phyloP scores from a whole-genome alignment of 768 basidiomycete species.

The Sporobolomyces roseus region DNA sequence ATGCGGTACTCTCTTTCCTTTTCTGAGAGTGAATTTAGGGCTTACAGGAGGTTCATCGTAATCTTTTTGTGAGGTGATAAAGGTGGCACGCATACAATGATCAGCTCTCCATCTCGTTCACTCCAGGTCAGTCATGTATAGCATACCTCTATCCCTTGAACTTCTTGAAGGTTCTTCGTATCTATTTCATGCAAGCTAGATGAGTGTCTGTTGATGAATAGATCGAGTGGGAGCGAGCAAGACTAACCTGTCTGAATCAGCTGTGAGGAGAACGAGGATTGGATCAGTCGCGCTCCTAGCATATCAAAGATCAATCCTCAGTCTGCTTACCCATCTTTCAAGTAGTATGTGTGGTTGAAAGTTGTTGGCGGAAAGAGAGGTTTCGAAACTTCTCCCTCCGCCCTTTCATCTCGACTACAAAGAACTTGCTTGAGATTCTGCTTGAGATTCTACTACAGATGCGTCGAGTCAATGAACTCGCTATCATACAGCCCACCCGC shows the following conservation, averaged over 20 bases:
- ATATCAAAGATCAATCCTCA: no score
- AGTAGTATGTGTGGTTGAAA: no score
- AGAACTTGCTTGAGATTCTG: no score
- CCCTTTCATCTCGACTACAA: no score
- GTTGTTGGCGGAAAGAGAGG: no score
- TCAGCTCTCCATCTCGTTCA: background rate
- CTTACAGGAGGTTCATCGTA: conserved; percentile 58
- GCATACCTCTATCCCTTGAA: conserved; percentile 19
- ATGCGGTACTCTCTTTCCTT: background rate
- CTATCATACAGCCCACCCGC: no score
- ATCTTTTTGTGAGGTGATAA: conserved; percentile 40
- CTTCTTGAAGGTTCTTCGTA: conserved; percentile 10
- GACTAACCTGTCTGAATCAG: conserved; percentile 5
- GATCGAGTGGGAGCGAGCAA: background rate
- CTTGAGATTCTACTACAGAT: no score
- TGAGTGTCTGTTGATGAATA: background rate
- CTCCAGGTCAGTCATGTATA: background rate
- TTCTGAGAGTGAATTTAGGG: conserved; percentile 16
- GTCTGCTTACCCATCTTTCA: no score
- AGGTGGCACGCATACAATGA: conserved; percentile 2
- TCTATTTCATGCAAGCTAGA: background rate
- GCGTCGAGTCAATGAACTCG: no score
- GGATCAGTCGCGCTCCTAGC: background rate
- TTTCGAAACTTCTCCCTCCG: no score
- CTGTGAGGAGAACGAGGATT: background rate